phyloP scores from a whole-genome alignment of 2,329 filamentous ascomycete species.

The Davidsoniella australis region DNA sequence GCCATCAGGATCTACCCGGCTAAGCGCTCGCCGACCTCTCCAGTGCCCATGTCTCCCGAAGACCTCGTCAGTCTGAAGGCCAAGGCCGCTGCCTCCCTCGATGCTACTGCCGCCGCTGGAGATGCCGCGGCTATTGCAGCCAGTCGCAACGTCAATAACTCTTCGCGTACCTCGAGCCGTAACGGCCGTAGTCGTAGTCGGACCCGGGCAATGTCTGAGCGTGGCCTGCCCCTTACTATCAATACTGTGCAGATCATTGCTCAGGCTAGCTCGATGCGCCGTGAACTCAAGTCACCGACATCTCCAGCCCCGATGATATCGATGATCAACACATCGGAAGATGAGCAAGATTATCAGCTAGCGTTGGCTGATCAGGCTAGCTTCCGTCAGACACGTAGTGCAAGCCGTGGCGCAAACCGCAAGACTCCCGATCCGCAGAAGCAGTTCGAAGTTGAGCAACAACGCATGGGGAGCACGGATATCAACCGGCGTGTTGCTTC shows the following conservation, averaged over 20 bases:
- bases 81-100: constrained; percentile 15
- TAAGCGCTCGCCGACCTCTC: constrained; percentile 78
- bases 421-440: constrained; percentile 17
- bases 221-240: constrained; percentile 46
- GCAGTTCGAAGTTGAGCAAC: constrained; percentile 9
- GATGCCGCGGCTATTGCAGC: neutral
- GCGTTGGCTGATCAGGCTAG: constrained; percentile 36
- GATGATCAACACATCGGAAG: constrained; percentile 38
- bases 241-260: constrained; percentile 21
- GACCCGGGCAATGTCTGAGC: constrained; percentile 2
- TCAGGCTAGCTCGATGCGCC: neutral
- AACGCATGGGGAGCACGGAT: neutral
- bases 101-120: constrained; percentile 1
- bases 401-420: constrained; percentile 23
- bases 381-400: constrained; percentile 39
- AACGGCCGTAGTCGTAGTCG: constrained; percentile 19
- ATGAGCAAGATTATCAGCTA: constrained; percentile 42
- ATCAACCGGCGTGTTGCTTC: constrained; percentile 8
- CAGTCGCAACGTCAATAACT: constrained; percentile 13
- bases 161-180: constrained; percentile 29
- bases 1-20: constrained; percentile 50
- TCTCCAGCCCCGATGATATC: constrained; percentile 40
- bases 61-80: constrained; percentile 46
- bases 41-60: constrained; percentile 85
- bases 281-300: constrained; percentile 5